Conservation (phyloP, 1,139 yeast species). For the Geotrichum citri-aurantii region DNA sequence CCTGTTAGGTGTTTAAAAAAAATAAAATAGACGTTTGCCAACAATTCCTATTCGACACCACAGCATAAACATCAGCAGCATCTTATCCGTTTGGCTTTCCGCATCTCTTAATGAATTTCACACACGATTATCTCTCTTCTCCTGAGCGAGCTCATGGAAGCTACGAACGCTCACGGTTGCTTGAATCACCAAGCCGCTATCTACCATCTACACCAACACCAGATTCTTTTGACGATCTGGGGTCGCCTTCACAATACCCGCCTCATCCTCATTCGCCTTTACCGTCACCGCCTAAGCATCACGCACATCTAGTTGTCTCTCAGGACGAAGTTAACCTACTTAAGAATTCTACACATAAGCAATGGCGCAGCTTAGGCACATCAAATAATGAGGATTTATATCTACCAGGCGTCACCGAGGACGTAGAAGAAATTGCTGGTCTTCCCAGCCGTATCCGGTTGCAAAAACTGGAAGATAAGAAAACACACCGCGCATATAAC, state of each 20-base stretch:
- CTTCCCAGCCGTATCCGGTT: slow-evolving; percentile 36
- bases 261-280: not conserved
- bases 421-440: slow-evolving; percentile 37
- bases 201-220: not conserved
- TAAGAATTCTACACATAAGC: slow-evolving; percentile 15
- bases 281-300: slow-evolving; percentile 15
- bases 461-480: slow-evolving; percentile 32
- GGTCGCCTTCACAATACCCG: not conserved
- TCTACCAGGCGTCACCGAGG: slow-evolving; percentile 29
- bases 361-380: slow-evolving; percentile 14
- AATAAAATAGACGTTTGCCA: not conserved
- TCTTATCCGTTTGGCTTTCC: not conserved
- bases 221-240: not conserved
- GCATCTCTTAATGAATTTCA: not conserved
- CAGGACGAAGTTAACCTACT: slow-evolving; percentile 15
- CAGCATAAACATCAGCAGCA: not conserved
- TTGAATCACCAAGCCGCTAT: not conserved
- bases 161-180: not conserved
- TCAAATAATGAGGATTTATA: slow-evolving; percentile 15
- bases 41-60: not conserved
- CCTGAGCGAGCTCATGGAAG: not conserved
- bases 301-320: slow-evolving; percentile 9
- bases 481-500: slow-evolving; percentile 28
- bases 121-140: not conserved
- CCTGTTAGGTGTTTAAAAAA: not conserved